These are phyloP conservation scores for Exsudoporus floridanus DNA, from an alignment of 1,284 basidiomycete species.

Conservation along the genomic window DNA sequence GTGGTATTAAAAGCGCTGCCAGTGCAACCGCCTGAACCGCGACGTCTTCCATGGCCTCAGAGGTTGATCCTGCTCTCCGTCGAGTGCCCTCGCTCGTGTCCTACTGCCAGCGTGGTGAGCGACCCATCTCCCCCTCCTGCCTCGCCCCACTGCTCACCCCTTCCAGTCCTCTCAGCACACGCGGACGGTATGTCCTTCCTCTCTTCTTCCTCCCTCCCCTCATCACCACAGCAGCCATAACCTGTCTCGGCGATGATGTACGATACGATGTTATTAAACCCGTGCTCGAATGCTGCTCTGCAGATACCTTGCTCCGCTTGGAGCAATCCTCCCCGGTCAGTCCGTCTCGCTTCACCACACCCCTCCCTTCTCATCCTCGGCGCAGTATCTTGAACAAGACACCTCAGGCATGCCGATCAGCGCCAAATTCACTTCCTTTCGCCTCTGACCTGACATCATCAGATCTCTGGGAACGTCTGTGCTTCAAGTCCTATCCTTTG, in stretches of 20 bases:
- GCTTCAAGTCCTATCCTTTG: slow-evolving; percentile 56
- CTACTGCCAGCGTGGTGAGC: slow-evolving; percentile 45
- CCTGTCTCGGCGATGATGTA: slow-evolving; percentile 56
- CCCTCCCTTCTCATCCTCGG: slow-evolving; percentile 15
- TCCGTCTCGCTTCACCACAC: slow-evolving; percentile 15
- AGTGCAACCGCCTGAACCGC: too few species aligned
- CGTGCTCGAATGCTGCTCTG: slow-evolving; percentile 66
- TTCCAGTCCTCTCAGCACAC: slow-evolving; percentile 51
- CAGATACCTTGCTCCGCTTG: slow-evolving; percentile 64
- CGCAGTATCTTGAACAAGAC: slow-evolving; percentile 54
- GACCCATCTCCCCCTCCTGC: not conserved
- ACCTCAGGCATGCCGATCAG: slow-evolving; percentile 52
- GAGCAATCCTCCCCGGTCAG: slow-evolving; percentile 70
- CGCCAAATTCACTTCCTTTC: not conserved
- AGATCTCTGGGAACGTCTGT: slow-evolving; percentile 73
- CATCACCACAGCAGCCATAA: slow-evolving; percentile 45
- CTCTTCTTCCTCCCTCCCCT: not conserved
- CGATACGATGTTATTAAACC: slow-evolving; percentile 65
- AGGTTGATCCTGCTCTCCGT: slow-evolving; percentile 32
- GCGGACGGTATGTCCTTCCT: slow-evolving; percentile 48
- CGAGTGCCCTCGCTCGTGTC: slow-evolving; percentile 48
- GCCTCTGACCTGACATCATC: slow-evolving; percentile 13
- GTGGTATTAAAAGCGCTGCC: too few species aligned
- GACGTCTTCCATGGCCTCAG: too few species aligned
- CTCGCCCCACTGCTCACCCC: not conserved